Base-by-base conservation (phyloP, 495 filamentous ascomycete genomes). In the Aspergillus biplanus region DNA sequence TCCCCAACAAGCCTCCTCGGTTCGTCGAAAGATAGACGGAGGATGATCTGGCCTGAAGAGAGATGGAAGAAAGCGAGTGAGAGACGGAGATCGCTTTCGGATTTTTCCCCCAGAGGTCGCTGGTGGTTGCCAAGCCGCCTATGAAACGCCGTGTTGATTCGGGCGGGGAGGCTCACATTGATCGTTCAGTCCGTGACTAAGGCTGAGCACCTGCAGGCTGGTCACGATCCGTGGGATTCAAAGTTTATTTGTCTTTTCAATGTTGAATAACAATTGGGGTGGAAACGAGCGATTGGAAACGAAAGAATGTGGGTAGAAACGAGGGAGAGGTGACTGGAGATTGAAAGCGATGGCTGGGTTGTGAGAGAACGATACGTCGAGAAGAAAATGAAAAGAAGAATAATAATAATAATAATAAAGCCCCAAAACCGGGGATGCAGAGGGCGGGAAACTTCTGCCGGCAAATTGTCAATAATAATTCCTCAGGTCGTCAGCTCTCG, bases 191-290 rank as follows among this genome's bases (percentile, higher is more conserved):
- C 50, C 56, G 59, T 55, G 54, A 27, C 53, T 62, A 67, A 62
- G 68, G 68, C 68, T 67, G 65, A 67, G 68, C 56, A 58, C 46
- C 46, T 61, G 64, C 58, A 61, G 66, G 35, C 54, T 69, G 63
- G 62, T 54, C 59, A 57, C 34, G 37, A 27, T 52, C 35, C 8
- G 11, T 44, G 11, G 39, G 6, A 11, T 4, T 44, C 39, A 44
- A 44, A 44, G 39, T 44, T 15, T 44, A 44, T 44, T 7, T 44
- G 39, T 44, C 39, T 44, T 12, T 44, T 44, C 4, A 7, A 15
- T 11, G 39, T 11, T 6, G 39, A 4, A 4, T 44, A 44, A 44
- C 39, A 44, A 44, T 44, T 11, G 39, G 44, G 44, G 50, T 53
- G 27, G 50, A 37, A 53, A 56, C 47, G 15, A 31, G 64, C 18